phyloP scores from a whole-genome alignment of 768 basidiomycete species.

The Tricholoma bakamatsutake region DNA sequence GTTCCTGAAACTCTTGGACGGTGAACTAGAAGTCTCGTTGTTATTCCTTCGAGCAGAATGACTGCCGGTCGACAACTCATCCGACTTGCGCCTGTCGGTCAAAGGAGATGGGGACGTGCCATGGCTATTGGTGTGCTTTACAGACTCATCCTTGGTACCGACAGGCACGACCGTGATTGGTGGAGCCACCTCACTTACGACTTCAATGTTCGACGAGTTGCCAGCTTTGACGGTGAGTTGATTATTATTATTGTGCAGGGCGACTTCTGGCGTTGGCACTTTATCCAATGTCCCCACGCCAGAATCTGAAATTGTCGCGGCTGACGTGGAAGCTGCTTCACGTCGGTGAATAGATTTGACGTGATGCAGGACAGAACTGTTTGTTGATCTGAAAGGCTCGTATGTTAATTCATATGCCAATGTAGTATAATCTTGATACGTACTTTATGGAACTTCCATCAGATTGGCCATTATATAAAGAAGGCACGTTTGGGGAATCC shows the following conservation, averaged over 20 bases:
- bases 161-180: slow-evolving; percentile 31
- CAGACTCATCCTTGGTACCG: slow-evolving; percentile 3
- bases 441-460: slow-evolving; percentile 9
- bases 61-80: slow-evolving; percentile 8
- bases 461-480: neutral
- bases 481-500: slow-evolving; percentile 5
- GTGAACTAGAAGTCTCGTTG: slow-evolving; percentile 35
- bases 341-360: slow-evolving; percentile 36
- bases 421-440: slow-evolving; percentile 5
- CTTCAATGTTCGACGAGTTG: neutral
- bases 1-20: slow-evolving; percentile 44
- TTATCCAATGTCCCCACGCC: slow-evolving; percentile 7
- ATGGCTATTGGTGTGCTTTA: slow-evolving; percentile 4
- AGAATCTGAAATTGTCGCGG: slow-evolving; percentile 8
- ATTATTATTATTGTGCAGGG: neutral
- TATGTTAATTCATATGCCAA: slow-evolving; percentile 6
- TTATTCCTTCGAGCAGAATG: slow-evolving; percentile 7
- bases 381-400: slow-evolving; percentile 7
- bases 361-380: slow-evolving; percentile 10
- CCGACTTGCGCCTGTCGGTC: slow-evolving; percentile 13
- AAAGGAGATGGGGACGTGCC: slow-evolving; percentile 9
- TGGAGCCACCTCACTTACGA: slow-evolving; percentile 20
- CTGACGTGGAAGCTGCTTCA: slow-evolving; percentile 52
- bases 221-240: slow-evolving; percentile 2
- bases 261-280: slow-evolving; percentile 3